Conservation (phyloP, 345 rosid genomes). For the Corchorus olitorius region DNA sequence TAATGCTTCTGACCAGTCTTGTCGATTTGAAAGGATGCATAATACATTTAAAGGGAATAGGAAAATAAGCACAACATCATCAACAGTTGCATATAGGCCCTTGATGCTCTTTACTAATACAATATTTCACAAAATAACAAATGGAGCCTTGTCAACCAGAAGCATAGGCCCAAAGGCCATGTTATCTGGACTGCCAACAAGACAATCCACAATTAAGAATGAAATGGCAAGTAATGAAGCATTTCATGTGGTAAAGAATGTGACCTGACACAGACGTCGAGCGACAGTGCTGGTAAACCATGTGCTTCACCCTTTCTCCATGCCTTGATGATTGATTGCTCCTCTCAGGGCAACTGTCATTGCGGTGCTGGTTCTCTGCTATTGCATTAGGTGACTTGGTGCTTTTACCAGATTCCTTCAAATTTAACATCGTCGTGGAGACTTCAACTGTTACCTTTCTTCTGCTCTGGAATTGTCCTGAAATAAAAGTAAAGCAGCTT, state of each 20-base stretch:
- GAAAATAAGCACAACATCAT: neutral
- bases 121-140: slow-evolving; percentile 12
- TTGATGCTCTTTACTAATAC: neutral
- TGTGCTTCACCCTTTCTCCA: slow-evolving; percentile 12
- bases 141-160: slow-evolving; percentile 5
- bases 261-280: neutral
- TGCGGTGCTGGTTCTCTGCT: neutral
- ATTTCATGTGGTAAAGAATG: slow-evolving; percentile 14
- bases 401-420: neutral
- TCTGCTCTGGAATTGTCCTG: neutral
- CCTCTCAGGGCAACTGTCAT: neutral
- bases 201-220: neutral
- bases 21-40: slow-evolving; percentile 2
- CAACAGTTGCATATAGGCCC: neutral
- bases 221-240: slow-evolving; percentile 2
- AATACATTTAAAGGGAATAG: neutral
- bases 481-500: neutral
- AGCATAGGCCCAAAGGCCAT: neutral
- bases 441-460: neutral
- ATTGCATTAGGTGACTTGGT: neutral
- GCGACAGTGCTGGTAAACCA: slow-evolving; percentile 5
- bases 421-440: neutral
- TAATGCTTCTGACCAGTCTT: slow-evolving; percentile 13
- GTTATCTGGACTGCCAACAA: neutral
- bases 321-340: neutral